A percentile compares a stretch with the other conserved stretches of the same genome.
Conservation (phyloP, 257 asterid genomes). For the Capsicum baccatum region DNA sequence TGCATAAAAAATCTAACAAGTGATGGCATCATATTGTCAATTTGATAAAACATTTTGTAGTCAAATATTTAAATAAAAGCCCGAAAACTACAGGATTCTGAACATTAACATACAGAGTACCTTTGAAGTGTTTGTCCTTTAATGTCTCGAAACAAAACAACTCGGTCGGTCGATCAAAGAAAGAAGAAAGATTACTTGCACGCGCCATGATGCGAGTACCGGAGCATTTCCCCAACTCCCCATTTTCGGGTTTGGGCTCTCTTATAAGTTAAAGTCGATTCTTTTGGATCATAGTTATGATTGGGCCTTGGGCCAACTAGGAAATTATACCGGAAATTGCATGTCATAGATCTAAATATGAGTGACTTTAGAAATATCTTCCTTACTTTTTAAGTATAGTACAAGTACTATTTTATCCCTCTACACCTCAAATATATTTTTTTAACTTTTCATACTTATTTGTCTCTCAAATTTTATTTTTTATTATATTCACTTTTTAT, state of each 20-base stretch:
- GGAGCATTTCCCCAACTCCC: not conserved
- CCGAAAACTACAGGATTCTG: not conserved
- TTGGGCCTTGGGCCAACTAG: not conserved
- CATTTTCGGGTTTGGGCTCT: not conserved
- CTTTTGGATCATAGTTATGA: not conserved
- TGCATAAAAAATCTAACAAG: not conserved
- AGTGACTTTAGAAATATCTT: too few relatives aligned
- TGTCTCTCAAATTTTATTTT: too few relatives aligned
- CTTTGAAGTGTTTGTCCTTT: not conserved
- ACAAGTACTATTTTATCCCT: too few relatives aligned
- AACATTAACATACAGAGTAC: slow-evolving; percentile 10
- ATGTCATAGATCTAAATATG: too few relatives aligned
- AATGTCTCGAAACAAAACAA: slow-evolving; percentile 3
- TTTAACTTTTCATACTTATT: too few relatives aligned
- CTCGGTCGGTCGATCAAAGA: not conserved
- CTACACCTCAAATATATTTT: too few relatives aligned
- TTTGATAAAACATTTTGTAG: not conserved
- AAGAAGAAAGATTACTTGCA: not conserved
- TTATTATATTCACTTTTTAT: too few relatives aligned
- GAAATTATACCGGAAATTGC: too few relatives aligned
- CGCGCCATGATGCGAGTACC: slow-evolving; percentile 1
- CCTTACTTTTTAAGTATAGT: too few relatives aligned
- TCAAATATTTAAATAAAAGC: not conserved
- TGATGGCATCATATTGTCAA: not conserved
- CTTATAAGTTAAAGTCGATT: too few relatives aligned